phyloP scores from a whole-genome alignment of 805 yeast genomes.

The Metschnikowia drakensbergensis region DNA sequence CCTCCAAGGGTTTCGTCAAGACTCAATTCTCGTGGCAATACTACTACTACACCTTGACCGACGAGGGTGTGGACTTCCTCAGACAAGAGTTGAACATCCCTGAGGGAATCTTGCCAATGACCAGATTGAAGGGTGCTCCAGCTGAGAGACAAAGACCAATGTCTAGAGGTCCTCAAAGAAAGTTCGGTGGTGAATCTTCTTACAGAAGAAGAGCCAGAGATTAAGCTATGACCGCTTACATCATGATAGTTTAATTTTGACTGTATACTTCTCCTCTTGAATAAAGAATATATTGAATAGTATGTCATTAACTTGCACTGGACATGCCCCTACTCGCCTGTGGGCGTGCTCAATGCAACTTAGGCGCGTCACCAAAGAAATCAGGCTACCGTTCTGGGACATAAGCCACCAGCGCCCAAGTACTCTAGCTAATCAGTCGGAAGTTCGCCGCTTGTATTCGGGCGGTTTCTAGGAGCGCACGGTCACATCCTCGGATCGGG shows the following conservation, averaged over 20 bases:
- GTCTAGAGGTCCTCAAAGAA: conserved; percentile 43
- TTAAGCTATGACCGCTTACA: conserved; percentile 22
- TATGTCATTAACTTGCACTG: no score
- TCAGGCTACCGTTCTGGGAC: background rate
- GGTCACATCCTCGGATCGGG: no score
- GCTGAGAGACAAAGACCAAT: conserved; percentile 63
- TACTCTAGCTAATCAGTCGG: no score
- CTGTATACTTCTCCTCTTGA: conserved; percentile 18
- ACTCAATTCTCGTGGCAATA: conserved; percentile 99
- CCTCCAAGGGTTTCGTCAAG: conserved; percentile 98
- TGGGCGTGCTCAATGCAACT: background rate
- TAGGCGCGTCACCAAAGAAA: background rate
- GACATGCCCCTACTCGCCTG: no score
- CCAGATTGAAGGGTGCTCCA: conserved; percentile 93
- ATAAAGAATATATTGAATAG: conserved; percentile 13
- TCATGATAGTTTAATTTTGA: conserved; percentile 14
- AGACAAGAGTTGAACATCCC: conserved; percentile 98
- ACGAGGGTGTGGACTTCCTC: conserved; percentile 98
- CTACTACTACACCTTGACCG: conserved; percentile 99
- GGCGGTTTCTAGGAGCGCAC: no score
- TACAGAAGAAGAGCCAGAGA: conserved; percentile 66
- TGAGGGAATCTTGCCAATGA: conserved; percentile 96
- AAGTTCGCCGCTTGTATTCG: no score
- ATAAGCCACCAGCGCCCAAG: background rate
- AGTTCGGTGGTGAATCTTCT: conserved; percentile 33